Base-by-base conservation (phyloP, 306 rosid species). In the Prosopis cineraria region DNA sequence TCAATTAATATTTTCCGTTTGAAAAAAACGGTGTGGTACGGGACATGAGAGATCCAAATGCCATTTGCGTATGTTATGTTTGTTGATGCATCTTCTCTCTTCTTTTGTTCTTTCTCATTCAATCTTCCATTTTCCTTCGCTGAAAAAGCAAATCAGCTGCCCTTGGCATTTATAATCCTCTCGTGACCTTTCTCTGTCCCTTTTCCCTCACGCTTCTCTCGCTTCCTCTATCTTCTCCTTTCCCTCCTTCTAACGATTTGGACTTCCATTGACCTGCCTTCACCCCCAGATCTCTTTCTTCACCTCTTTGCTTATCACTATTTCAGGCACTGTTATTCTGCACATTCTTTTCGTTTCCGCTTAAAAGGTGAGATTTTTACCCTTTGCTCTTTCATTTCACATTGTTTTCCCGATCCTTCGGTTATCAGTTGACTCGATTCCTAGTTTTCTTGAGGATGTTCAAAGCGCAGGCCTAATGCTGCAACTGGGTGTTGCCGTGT, bases 251-350 rank as follows among this genome's bases (percentile, higher is more conserved):
- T 20, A 59, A 39, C 72, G n/a, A 44, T 40, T 47, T 75, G 70
- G 70, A 48, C 74, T 76, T 27, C 16, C 29, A 72, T 19, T 64
- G 63, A 45, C 73, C 45, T 45, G 58, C 52, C 73, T 73, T 53
- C 80, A 74, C 52, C 73, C 79, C 56, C 80, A 75, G 81, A 81
- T 82, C 84, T 85, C 86, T 83, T 75, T 82, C 86, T 83, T 78
- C 74, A 74, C 9, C 17, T 65, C 1, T 10, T 13, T 31, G 33
- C 34, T 48, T 40, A 17, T 37, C 30, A 14, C 81, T 41, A 14
- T 22, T 74, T 68, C 77, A 48, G 48, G 40, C 55, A 34, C 75
- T 59, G 10, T 30, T 31, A 7, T 47, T 73, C 40, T 47, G 74
- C 24, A n/a, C 52, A 24, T 75, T 34, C 59, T 34, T 53, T 45